Percentiles rank a stretch among this genome's conserved stretches.
These are phyloP conservation scores for Penicillium fimorum DNA, from an alignment of 495 filamentous ascomycete species.

Conservation along the genomic window DNA sequence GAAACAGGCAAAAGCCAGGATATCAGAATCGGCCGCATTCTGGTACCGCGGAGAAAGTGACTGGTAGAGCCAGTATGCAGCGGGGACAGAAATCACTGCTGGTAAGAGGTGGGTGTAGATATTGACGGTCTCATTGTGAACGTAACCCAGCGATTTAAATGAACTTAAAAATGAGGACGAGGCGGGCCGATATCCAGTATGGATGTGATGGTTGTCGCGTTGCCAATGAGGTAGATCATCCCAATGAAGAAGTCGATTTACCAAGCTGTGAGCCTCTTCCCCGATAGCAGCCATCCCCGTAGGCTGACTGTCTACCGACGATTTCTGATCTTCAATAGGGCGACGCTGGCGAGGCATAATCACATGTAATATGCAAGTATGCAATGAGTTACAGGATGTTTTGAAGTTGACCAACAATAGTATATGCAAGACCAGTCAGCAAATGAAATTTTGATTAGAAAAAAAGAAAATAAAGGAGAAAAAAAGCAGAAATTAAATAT, in stretches of 20 bases:
- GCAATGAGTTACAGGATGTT: slow-evolving; percentile 11
- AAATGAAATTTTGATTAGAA: slow-evolving; percentile 6
- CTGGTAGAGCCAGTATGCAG: slow-evolving; percentile 44
- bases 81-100: slow-evolving; percentile 39
- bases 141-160: slow-evolving; percentile 62
- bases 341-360: slow-evolving; percentile 43
- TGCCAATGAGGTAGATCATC: slow-evolving; percentile 68
- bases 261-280: slow-evolving; percentile 30
- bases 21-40: slow-evolving; percentile 61
- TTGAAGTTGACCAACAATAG: slow-evolving; percentile 14
- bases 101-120: slow-evolving; percentile 83
- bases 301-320: slow-evolving; percentile 16
- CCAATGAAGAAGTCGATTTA: slow-evolving; percentile 53
- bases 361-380: slow-evolving; percentile 25
- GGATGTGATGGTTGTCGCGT: slow-evolving; percentile 76
- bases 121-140: slow-evolving; percentile 97
- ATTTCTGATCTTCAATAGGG: slow-evolving; percentile 27
- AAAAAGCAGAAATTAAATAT: slow-evolving; percentile 2
- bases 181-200: slow-evolving; percentile 66
- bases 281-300: slow-evolving; percentile 22
- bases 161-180: slow-evolving; percentile 64
- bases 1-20: slow-evolving; percentile 73
- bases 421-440: slow-evolving; percentile 20
- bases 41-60: slow-evolving; percentile 64
- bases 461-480: slow-evolving; percentile 2